Percentiles rank a stretch among this genome's conserved stretches.
Conservation (phyloP, 2,329 filamentous ascomycete genomes). For the Fusarium albosuccineum region DNA sequence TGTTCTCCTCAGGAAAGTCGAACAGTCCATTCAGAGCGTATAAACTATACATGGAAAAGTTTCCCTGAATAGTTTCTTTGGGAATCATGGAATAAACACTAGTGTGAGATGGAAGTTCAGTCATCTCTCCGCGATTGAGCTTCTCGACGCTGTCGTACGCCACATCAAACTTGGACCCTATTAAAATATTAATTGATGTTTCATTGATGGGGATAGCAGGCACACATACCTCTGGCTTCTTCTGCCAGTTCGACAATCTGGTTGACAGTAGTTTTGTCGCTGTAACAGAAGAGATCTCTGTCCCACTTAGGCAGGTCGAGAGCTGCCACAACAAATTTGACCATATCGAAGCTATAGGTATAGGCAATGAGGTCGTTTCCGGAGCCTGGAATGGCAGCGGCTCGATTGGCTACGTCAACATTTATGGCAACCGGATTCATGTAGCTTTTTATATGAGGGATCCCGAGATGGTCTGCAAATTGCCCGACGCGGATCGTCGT, state of each 20-base stretch:
- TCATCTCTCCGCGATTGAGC: conserved; percentile 5
- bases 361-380: background rate
- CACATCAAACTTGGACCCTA: conserved; percentile 2
- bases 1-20: conserved; percentile 9
- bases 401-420: background rate
- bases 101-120: conserved; percentile 12
- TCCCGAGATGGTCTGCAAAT: background rate
- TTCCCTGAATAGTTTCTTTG: conserved; percentile 5
- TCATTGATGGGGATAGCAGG: background rate
- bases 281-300: background rate
- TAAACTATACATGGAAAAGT: background rate
- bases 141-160: background rate
- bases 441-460: background rate
- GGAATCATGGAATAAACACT: conserved; percentile 6
- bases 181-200: too few relatives aligned
- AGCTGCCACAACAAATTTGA: background rate
- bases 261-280: background rate
- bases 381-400: background rate
- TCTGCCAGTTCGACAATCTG: background rate
- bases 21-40: background rate
- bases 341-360: background rate
- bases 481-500: background rate
- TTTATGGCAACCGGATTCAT: background rate
- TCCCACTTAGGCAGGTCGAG: background rate
- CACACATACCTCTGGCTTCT: background rate